Percentiles rank a stretch among this genome's conserved stretches.
These are phyloP conservation scores for Salix exigua DNA, from an alignment of 345 rosid species.

Conservation along the genomic window DNA sequence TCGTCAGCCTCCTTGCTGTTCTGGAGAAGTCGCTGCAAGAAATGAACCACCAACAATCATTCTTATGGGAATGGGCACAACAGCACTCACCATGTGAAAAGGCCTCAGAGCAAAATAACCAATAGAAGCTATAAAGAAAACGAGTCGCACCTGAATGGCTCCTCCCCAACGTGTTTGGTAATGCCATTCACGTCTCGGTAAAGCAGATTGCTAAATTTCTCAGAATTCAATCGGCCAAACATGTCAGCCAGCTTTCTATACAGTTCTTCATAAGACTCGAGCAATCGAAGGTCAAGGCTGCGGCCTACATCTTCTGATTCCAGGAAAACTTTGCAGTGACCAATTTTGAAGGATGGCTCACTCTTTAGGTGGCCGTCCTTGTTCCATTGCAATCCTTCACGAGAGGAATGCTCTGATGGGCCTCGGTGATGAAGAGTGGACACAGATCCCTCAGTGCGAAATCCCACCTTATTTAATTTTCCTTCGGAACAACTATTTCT, in stretches of 20 bases:
- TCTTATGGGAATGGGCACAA: background rate
- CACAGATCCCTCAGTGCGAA: slow-evolving; percentile 15
- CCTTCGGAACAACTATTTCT: slow-evolving; percentile 22
- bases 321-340: slow-evolving; percentile 58
- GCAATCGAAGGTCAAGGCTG: slow-evolving; percentile 44
- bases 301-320: slow-evolving; percentile 59
- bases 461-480: slow-evolving; percentile 13
- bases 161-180: slow-evolving; percentile 45
- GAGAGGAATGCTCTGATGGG: slow-evolving; percentile 27
- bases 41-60: background rate
- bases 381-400: slow-evolving; percentile 34
- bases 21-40: slow-evolving; percentile 45
- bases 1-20: slow-evolving; percentile 54
- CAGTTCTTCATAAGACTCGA: slow-evolving; percentile 44
- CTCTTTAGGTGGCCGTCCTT: slow-evolving; percentile 32
- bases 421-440: slow-evolving; percentile 30
- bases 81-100: background rate
- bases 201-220: slow-evolving; percentile 34
- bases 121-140: background rate
- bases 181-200: slow-evolving; percentile 39
- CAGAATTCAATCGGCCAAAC: slow-evolving; percentile 38
- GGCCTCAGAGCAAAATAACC: background rate
- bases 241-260: slow-evolving; percentile 43
- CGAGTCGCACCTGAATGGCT: slow-evolving; percentile 40
- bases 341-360: slow-evolving; percentile 32